These are phyloP conservation scores for Neurospora sp. DNA, from an alignment of 495 filamentous ascomycete species.

Conservation along the genomic window DNA sequence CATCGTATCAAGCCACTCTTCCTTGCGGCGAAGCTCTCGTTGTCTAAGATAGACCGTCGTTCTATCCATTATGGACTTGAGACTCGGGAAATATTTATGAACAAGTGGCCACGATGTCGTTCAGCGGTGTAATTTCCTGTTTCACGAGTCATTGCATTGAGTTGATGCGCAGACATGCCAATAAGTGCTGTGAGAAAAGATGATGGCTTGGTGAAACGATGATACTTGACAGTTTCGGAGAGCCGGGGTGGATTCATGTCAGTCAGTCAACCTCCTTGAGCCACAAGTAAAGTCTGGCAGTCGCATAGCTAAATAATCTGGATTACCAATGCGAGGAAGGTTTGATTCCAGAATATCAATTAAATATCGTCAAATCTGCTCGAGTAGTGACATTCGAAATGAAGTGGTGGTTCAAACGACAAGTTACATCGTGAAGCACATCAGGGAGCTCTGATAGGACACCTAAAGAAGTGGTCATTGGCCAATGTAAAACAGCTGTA, in stretches of 20 bases:
- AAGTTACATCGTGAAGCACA: neutral
- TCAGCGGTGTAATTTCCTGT: neutral
- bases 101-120: neutral
- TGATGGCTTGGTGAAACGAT: neutral
- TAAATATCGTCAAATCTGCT: neutral
- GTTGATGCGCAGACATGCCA: neutral
- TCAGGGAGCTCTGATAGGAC: neutral
- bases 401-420: neutral
- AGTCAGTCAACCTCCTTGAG: neutral
- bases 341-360: neutral
- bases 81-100: neutral
- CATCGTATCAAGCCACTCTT: neutral
- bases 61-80: accelerated
- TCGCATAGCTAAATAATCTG: neutral
- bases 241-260: neutral
- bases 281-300: neutral
- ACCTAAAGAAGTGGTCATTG: neutral
- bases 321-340: neutral
- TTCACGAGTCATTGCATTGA: neutral
- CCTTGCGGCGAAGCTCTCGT: neutral
- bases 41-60: neutral
- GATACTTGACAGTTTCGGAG: neutral
- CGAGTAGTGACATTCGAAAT: neutral
- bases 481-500: neutral
- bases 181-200: neutral